Evolutionary conservation across 2,329 filamentous ascomycete genomes (phyloP), one percentile per base, ranked within the genome.

Genomic region (Cladosporium halotolerans): DNA sequence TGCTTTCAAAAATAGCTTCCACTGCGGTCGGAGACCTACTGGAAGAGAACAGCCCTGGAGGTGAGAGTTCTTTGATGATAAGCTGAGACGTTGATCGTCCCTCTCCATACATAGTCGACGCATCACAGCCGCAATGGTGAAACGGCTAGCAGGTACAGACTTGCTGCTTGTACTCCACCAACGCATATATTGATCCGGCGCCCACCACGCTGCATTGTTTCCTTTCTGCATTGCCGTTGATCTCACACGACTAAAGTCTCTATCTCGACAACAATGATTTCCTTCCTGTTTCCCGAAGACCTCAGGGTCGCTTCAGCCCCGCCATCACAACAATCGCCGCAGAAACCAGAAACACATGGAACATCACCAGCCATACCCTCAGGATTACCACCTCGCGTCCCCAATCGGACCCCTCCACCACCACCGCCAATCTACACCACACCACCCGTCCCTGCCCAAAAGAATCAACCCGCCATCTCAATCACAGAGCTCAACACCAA

Each of bases 231-330:
- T 32, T 8, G 9, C 18, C n/a, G 16, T 13, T 14, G 6, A 38
- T n/a, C 1, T 13, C 16, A 23, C 5, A 18, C 14, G n/a, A 4
- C n/a, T 14, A 6, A 16, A 9, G 9, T 11, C 2, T 42, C 16
- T 10, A 3, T 11, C 10, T 10, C 40, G 11, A 11, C 13, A 4
- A 42, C 13, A 10, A 51, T 51, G 48, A 34, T 43, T 23, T 51
- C 40, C 3, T 51, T 51, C n/a, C 40, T 51, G 7, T 51, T 51
- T 40, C 48, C 48, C 5, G 48, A 51, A 36, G 48, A 51, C n/a
- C 31, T 51, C 11, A 28, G 34, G 11, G 4, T 9, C 3, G 10
- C 47, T 34, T 32, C 38, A 31, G 4, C 32, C 8, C 11, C 40
- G 9, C n/a, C 31, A 3, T 9, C 32, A 2, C 8, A 38, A 14